Base-by-base conservation (phyloP, 208 protist species). In the Acanthamoeba royreba region DNA sequence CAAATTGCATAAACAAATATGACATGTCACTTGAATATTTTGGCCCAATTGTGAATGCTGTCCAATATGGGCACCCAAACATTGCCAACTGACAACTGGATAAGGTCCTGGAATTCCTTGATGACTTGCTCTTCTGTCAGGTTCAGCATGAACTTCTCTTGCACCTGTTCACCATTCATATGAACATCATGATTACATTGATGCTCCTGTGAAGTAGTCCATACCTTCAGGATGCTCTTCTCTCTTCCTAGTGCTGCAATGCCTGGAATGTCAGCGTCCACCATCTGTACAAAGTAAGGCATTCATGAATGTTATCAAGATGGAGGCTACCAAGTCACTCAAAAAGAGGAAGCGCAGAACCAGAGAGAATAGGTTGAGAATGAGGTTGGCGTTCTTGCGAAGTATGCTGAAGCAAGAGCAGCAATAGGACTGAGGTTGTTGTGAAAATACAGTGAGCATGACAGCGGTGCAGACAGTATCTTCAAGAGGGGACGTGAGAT, bases 371-470 rank as follows among this genome's bases (percentile, higher is more conserved):
- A 99, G 95, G 95, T 99, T 98, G 38, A 99, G 95, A 87, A 99
- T 98, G 42, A 99, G 95, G 91, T 97, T 90, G 33, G 98, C 97
- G 55, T 98, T 97, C 92, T 99, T 98, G 53, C 99, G 97, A 4
- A 99, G 96, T 46, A 98, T 99, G 94, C 99, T 98, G 96, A 99
- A 99, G 2, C 98, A 97, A 52, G 97, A 98, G 93, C 98, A 99
- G 95, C 98, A 99, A 63, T 97, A 95, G 45, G 77, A 93, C 40
- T 47, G 15, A n/a, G n/a, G n/a, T n/a, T n/a, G n/a, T n/a, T n/a
- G n/a, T n/a, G n/a, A n/a, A n/a, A n/a, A n/a, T n/a, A n/a, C n/a
- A n/a, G n/a, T n/a, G n/a, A n/a, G n/a, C n/a, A n/a, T n/a, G n/a
- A n/a, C n/a, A n/a, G n/a, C n/a, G n/a, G n/a, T n/a, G n/a, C n/a